Conservation (phyloP, 768 basidiomycete species). For the Russula sp. region DNA sequence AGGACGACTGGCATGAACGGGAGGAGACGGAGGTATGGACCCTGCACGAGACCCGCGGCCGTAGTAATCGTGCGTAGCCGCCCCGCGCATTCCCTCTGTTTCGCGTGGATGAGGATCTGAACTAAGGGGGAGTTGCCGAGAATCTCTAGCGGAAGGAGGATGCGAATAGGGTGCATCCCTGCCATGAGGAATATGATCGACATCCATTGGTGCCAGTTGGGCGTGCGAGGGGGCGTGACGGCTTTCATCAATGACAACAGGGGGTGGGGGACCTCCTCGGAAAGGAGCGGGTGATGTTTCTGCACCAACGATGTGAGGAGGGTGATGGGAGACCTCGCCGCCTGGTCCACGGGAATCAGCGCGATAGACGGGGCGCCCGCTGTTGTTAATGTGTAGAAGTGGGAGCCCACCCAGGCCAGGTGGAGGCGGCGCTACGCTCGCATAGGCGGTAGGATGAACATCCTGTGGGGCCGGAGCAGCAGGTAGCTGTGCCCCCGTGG, state of each 20-base stretch:
- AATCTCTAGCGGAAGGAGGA: conserved; percentile 39
- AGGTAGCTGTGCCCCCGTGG: conserved; percentile 65
- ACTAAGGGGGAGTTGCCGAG: conserved; percentile 61
- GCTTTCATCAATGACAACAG: conserved; percentile 70
- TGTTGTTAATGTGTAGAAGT: conserved; percentile 47
- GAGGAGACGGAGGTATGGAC: conserved; percentile 58
- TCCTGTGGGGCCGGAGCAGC: conserved; percentile 92
- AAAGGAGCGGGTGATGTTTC: conserved; percentile 69
- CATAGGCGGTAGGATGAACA: conserved; percentile 93
- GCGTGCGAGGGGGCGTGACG: conserved; percentile 63
- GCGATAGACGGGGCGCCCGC: conserved; percentile 45
- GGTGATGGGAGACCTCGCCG: conserved; percentile 44
- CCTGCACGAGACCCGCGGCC: conserved; percentile 45
- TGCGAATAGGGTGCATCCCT: conserved; percentile 47
- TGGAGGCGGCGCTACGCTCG: conserved; percentile 67
- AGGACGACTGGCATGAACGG: conserved; percentile 39
- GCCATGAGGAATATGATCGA: conserved; percentile 34
- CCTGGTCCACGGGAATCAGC: conserved; percentile 60
- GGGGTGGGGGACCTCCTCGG: conserved; percentile 77
- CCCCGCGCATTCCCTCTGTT: conserved; percentile 46
- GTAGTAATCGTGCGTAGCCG: conserved; percentile 52
- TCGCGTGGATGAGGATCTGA: conserved; percentile 49
- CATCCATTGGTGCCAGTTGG: conserved; percentile 73
- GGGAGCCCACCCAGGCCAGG: conserved; percentile 61
- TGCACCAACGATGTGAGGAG: conserved; percentile 44